Evolutionary conservation across 1,284 basidiomycete genomes (phyloP).

Genomic region (Baeospora myosura): DNA sequence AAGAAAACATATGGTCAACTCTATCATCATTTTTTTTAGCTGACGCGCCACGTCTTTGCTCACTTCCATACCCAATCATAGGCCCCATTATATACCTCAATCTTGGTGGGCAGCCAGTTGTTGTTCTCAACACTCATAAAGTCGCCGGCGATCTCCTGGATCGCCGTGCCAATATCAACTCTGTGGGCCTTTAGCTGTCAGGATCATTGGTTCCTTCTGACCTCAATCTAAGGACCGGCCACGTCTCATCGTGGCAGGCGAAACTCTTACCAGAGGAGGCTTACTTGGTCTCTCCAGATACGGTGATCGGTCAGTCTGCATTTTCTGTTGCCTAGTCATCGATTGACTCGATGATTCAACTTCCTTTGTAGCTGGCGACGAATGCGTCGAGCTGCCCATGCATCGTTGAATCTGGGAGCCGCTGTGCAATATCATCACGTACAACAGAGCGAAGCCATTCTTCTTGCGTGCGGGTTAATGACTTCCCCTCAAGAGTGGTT

Average conservation of each 20-base stretch:
- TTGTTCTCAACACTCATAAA: constrained; percentile 4
- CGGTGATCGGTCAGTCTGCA: constrained; percentile 1
- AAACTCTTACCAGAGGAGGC: constrained; percentile 11
- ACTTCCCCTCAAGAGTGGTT: constrained; percentile 8
- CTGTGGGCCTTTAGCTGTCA: no score
- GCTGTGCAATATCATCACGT: constrained; percentile 6
- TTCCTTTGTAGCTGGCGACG: constrained; percentile 5
- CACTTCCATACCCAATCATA: constrained; percentile 15
- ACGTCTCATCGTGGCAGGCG: constrained; percentile 10
- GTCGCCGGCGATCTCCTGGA: constrained; percentile 8
- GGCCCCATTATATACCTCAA: constrained; percentile 3
- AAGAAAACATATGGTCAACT: constrained; percentile 2
- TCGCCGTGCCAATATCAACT: constrained; percentile 2
- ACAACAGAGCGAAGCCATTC: constrained; percentile 9
- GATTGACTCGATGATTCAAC: not conserved
- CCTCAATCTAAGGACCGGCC: no score
- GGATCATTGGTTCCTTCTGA: no score
- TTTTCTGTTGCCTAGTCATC: no score
- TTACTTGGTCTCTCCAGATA: constrained; percentile 7
- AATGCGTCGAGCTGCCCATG: constrained; percentile 10
- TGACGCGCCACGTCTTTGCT: not conserved
- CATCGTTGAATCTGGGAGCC: constrained; percentile 7
- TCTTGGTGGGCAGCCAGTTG: constrained; percentile 5
- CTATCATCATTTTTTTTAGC: not conserved
- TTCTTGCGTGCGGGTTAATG: constrained; percentile 8